Evolutionary conservation across 2,329 filamentous ascomycete genomes (phyloP).

Genomic region (Sordariomycetes sp.): DNA sequence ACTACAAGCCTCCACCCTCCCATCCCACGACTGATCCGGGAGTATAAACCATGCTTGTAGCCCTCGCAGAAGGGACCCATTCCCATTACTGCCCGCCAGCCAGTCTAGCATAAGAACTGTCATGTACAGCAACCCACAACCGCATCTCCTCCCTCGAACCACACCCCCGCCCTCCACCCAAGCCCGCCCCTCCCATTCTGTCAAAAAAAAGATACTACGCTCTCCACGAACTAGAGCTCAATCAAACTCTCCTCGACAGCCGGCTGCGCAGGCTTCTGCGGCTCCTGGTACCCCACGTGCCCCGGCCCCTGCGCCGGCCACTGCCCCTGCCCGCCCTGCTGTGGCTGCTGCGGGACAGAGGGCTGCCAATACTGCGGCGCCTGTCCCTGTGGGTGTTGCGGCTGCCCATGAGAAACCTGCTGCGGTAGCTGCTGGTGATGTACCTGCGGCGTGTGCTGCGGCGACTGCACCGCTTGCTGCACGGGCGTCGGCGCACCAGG

Average conservation of each 20-base stretch:
- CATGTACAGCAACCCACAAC: neutral
- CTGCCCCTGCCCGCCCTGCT: slow-evolving; percentile 16
- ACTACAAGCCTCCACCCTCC: neutral
- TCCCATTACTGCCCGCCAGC: no score
- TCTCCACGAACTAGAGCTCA: slow-evolving; percentile 35
- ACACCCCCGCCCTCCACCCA: neutral
- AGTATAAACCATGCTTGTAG: neutral
- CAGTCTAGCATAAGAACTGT: neutral
- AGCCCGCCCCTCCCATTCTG: neutral
- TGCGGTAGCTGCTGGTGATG: slow-evolving; percentile 10
- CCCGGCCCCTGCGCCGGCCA: slow-evolving; percentile 18
- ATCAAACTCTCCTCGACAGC: slow-evolving; percentile 67
- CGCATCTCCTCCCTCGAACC: neutral
- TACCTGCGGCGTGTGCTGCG: slow-evolving; percentile 12
- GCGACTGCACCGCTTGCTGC: slow-evolving; percentile 14
- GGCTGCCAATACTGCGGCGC: slow-evolving; percentile 11
- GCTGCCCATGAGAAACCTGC: slow-evolving; percentile 7
- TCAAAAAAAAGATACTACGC: no score
- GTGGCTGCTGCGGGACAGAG: slow-evolving; percentile 13
- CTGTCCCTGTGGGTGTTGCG: neutral
- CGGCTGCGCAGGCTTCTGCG: slow-evolving; percentile 24
- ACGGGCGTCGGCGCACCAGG: slow-evolving; percentile 10
- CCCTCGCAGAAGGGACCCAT: no score
- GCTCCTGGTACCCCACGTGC: slow-evolving; percentile 39
- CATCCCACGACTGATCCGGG: neutral